These are phyloP conservation scores for Fusarium circinatum DNA, from an alignment of 2,329 filamentous ascomycete species.

Conservation along the genomic window DNA sequence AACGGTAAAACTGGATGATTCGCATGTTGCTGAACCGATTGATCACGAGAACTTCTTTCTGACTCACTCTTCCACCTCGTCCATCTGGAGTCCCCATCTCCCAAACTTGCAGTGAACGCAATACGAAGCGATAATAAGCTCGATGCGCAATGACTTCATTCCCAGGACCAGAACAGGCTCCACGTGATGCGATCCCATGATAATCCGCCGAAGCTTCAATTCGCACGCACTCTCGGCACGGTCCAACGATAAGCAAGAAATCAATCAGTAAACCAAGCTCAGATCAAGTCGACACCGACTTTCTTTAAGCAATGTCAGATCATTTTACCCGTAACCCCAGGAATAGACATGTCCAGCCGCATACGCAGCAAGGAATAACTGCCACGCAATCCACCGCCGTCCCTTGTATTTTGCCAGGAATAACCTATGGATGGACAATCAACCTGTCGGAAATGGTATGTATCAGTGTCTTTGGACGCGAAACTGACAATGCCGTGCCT, in stretches of 20 bases:
- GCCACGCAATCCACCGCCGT: neutral
- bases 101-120: constrained; percentile 14
- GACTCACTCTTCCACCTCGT: constrained; percentile 4
- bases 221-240: constrained; percentile 10
- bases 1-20: constrained; percentile 30
- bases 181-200: constrained; percentile 32
- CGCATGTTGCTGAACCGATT: constrained; percentile 18
- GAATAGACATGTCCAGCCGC: constrained; percentile 16
- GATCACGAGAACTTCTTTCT: constrained; percentile 27
- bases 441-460: constrained; percentile 35
- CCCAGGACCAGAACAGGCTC: constrained; percentile 24
- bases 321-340: neutral
- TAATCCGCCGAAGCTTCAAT: neutral
- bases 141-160: constrained; percentile 26
- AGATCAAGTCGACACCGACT: constrained; percentile 37
- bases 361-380: constrained; percentile 6
- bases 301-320: constrained; percentile 23
- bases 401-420: neutral
- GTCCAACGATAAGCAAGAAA: constrained; percentile 7
- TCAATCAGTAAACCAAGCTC: constrained; percentile 10
- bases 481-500: constrained; percentile 31
- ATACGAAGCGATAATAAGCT: constrained; percentile 11
- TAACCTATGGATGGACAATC: neutral
- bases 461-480: constrained; percentile 18
- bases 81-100: neutral